These are phyloP conservation scores for Lentinus polychrous DNA, from an alignment of 1,284 basidiomycete species.

Conservation along the genomic window DNA sequence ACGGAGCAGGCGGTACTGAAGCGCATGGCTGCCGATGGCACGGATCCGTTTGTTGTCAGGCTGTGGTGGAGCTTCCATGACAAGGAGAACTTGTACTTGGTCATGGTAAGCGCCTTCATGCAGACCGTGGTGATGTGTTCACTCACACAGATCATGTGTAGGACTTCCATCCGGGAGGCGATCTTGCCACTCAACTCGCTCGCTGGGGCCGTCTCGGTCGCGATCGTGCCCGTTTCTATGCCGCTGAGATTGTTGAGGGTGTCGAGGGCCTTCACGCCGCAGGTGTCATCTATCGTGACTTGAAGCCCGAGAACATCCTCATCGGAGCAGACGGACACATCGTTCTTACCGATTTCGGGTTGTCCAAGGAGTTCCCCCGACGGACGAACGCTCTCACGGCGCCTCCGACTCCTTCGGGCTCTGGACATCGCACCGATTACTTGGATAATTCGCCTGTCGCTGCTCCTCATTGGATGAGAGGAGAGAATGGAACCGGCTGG, in stretches of 20 bases:
- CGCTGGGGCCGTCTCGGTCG: constrained; percentile 89
- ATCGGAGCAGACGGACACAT: constrained; percentile 92
- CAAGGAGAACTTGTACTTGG: constrained; percentile 87
- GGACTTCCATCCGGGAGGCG: constrained; percentile 96
- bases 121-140: constrained; percentile 11
- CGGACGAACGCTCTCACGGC: constrained; percentile 37
- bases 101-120: constrained; percentile 51
- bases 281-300: constrained; percentile 85
- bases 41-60: constrained; percentile 90
- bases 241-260: constrained; percentile 93
- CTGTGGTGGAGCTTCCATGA: constrained; percentile 97
- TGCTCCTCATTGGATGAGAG: constrained; percentile 68
- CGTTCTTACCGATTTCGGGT: constrained; percentile 92
- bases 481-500: constrained; percentile 49
- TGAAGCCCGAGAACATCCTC: constrained; percentile 93
- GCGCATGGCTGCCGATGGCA: constrained; percentile 74
- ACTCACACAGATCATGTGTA: constrained; percentile 27
- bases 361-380: constrained; percentile 81
- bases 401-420: constrained; percentile 50
- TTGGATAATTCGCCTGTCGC: constrained; percentile 36
- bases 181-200: constrained; percentile 93
- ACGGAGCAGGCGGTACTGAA: constrained; percentile 93
- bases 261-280: constrained; percentile 85
- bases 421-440: constrained; percentile 38
- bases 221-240: constrained; percentile 92